Conservation (phyloP, 164 flowering plant species). For the Macadamia integrifolia region DNA sequence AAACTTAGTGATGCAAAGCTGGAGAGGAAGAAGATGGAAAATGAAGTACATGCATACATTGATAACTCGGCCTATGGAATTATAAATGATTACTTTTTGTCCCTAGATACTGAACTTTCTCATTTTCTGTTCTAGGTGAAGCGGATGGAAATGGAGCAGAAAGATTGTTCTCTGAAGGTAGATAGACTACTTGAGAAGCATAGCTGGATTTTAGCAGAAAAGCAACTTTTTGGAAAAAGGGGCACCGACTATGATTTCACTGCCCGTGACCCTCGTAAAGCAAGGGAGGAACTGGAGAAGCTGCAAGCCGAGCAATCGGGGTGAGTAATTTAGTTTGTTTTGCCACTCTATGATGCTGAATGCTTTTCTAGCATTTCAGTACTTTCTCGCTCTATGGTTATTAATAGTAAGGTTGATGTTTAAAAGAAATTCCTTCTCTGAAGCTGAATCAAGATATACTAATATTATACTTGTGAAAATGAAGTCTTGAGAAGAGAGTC, state of each 20-base stretch:
- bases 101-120: neutral
- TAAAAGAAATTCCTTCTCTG: neutral
- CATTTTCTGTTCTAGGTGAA: slow-evolving; percentile 46
- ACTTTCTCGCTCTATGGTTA: neutral
- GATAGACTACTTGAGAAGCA: slow-evolving; percentile 83
- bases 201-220: slow-evolving; percentile 92
- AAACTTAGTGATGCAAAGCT: slow-evolving; percentile 66
- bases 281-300: slow-evolving; percentile 69
- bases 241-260: slow-evolving; percentile 93
- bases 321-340: slow-evolving; percentile 23
- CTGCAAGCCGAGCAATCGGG: slow-evolving; percentile 84
- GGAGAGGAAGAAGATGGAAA: slow-evolving; percentile 85
- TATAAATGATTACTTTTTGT: neutral
- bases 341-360: neutral
- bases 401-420: too few species aligned
- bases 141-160: slow-evolving; percentile 89
- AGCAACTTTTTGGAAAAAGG: slow-evolving; percentile 80
- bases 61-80: neutral
- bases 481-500: slow-evolving; percentile 94
- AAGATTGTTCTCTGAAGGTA: slow-evolving; percentile 81
- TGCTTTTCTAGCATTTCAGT: neutral
- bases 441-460: neutral
- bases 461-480: slow-evolving; percentile 6
- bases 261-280: slow-evolving; percentile 67
- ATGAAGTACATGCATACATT: slow-evolving; percentile 53